Evolutionary conservation across 192 early-diverging fungal genomes (phyloP), one percentile per base, ranked within the genome.

Genomic region (Mortierella claussenii): DNA sequence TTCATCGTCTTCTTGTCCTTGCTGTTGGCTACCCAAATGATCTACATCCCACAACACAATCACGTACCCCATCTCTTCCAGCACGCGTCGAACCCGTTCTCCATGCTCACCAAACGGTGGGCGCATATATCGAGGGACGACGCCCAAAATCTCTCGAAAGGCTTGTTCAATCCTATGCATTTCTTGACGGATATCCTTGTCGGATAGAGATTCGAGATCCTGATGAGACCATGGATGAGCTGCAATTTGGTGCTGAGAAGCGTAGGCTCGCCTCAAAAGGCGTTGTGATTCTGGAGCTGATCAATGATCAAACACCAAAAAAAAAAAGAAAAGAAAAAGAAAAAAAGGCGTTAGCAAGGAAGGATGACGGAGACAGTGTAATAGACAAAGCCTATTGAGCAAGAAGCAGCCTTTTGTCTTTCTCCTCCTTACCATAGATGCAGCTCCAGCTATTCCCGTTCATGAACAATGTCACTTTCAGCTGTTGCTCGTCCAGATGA

Each of bases 401-500:
- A n/a, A n/a, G n/a, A n/a, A n/a, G n/a, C n/a, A n/a, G n/a, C n/a
- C n/a, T n/a, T n/a, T 40, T 40, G 18, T 1, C 24, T 11, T 2
- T 20, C 0, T 51, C 21, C 0, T 82, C 78, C 55, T 79, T 64
- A 54, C 79, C 37, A 36, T 85, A 71, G 13, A 86, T 78, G 24
- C 80, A 81, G 10, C 23, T 52, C 46, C 44, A 81, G 53, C 82
- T 75, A 21, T 76, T 53, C 12, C 89, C 89, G 75, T 89, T 90
- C 47, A 86, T 68, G 64, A 90, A 91, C 79, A 92, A 86, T 15
- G 90, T 88, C 1, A 86, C 82, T 49, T 87, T 84, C 44, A 87
- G 47, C 28, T 83, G 79, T 30, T 87, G 64, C 8, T 79, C 53
- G 9, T 79, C 63, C 26, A 91, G 57, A 44, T 71, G 80, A 52